These are phyloP conservation scores for Leccinum pallidistipes DNA, from an alignment of 1,284 basidiomycete species.

Conservation along the genomic window DNA sequence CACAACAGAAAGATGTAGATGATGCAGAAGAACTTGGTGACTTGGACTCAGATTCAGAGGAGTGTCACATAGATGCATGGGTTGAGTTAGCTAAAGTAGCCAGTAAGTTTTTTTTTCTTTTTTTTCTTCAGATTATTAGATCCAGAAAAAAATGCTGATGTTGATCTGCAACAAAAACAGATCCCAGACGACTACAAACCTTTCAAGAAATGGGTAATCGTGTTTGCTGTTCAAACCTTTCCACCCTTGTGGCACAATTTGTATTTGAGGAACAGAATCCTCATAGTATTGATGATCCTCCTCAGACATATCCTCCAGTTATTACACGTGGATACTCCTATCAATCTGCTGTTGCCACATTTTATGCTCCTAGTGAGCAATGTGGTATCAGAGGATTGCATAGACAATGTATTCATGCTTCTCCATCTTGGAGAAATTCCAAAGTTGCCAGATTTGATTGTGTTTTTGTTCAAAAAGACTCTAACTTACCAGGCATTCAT, in stretches of 20 bases:
- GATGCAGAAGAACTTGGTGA: background rate
- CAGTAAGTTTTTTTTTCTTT: background rate
- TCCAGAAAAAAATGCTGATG: background rate
- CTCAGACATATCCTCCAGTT: no score
- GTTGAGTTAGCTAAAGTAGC: background rate
- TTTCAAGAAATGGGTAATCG: background rate
- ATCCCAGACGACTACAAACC: background rate
- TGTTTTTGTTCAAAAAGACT: no score
- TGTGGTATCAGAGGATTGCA: no score
- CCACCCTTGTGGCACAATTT: background rate
- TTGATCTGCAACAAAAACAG: background rate
- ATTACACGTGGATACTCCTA: no score
- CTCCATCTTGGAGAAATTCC: no score
- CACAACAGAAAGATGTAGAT: background rate
- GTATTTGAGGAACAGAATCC: background rate
- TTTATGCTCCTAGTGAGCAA: no score
- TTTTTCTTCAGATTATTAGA: background rate
- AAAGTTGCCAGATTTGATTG: no score
- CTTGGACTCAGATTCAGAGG: background rate
- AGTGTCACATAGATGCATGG: background rate
- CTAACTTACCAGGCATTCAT: no score
- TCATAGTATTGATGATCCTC: no score
- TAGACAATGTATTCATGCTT: no score
- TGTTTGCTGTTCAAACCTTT: background rate
- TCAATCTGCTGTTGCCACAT: no score